Evolutionary conservation across 2,329 filamentous ascomycete species (phyloP).

Genomic region (Dactylella cylindrospora): DNA sequence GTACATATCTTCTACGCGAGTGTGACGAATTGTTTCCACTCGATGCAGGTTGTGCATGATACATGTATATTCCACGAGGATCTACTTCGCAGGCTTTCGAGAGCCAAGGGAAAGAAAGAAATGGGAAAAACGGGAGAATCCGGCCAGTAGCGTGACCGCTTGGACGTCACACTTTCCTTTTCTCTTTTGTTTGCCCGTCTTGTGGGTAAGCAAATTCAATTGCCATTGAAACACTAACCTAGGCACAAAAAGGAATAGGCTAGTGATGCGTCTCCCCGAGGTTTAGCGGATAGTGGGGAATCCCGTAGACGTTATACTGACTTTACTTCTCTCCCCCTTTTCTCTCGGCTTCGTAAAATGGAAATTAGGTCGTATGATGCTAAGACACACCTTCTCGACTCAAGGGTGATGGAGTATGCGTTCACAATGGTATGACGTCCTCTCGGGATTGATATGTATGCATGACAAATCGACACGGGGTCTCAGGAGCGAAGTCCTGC

Average conservation of each 20-base stretch:
- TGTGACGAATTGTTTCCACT: constrained; percentile 25
- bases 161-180: constrained; percentile 33
- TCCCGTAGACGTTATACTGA: too few relatives aligned
- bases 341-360: too few relatives aligned
- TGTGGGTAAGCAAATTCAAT: neutral
- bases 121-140: neutral
- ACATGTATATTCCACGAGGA: constrained; percentile 33
- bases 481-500: too few relatives aligned
- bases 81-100: constrained; percentile 4
- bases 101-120: too few relatives aligned
- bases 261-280: neutral
- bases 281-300: constrained; percentile 8
- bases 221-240: constrained; percentile 26
- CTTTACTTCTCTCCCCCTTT: too few relatives aligned
- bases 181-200: constrained; percentile 8
- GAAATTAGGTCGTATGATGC: too few relatives aligned
- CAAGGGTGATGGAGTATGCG: too few relatives aligned
- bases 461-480: too few relatives aligned
- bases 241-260: constrained; percentile 6
- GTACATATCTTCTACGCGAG: too few relatives aligned
- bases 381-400: too few relatives aligned
- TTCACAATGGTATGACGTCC: too few relatives aligned
- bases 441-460: too few relatives aligned
- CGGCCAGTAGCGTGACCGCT: constrained; percentile 9
- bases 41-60: constrained; percentile 7